Percentiles rank a stretch among this genome's conserved stretches.
Evolutionary conservation across 176 grass and related monocot genomes (phyloP).

Genomic region (Carex scoparia): DNA sequence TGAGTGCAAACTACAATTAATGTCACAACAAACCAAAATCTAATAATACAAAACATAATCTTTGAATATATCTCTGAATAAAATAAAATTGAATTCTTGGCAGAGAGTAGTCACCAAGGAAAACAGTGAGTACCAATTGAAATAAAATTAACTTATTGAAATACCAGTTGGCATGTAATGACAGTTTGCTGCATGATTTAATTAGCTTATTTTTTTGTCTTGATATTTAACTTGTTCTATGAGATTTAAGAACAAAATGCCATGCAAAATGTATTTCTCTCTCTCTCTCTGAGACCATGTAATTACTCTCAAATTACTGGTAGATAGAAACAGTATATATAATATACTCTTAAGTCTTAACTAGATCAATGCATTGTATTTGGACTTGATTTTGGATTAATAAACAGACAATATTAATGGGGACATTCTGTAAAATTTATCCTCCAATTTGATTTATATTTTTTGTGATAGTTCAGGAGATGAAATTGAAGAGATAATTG

Average conservation of each 20-base stretch:
- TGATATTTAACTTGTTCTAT: neutral
- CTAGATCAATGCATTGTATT: neutral
- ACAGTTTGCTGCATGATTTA: conserved; percentile 3
- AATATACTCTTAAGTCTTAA: neutral
- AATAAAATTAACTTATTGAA: neutral
- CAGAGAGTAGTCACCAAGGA: neutral
- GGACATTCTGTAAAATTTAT: neutral
- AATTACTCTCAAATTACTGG: conserved; percentile 8
- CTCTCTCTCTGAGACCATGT: neutral
- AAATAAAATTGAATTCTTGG: neutral
- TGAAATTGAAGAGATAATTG: neutral
- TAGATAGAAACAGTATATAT: conserved; percentile 16
- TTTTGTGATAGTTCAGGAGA: neutral
- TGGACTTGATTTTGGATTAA: neutral
- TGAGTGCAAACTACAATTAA: neutral
- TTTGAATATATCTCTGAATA: neutral
- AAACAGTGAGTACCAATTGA: neutral
- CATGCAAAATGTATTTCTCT: neutral
- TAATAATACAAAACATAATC: neutral
- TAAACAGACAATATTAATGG: neutral
- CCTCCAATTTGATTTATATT: neutral
- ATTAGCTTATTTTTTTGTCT: neutral
- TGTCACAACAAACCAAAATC: neutral
- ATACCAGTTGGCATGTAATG: neutral
- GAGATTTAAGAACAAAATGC: neutral